Base-by-base conservation (phyloP, 192 early-diverging fungal species). In the Coemansia sp. region DNA sequence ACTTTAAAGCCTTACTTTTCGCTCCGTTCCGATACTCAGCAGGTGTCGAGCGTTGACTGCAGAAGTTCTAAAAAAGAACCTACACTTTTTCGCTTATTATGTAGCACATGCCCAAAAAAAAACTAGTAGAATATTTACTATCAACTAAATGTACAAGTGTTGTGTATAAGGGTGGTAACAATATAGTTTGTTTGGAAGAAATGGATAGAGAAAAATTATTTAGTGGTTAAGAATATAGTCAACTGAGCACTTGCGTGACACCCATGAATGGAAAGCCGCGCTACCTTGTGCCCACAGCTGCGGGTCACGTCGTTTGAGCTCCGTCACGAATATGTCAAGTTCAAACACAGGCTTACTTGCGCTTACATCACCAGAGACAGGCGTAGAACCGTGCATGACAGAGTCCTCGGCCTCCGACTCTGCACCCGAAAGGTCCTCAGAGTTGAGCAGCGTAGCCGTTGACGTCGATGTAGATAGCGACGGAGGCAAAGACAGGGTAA, bases 311-410 rank as follows among this genome's bases (percentile, higher is more conserved):
- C 67, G 70, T 67, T 76, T 81, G 21, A 81, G 74, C 68, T 81
- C 78, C 2, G 67, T 61, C n/a, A 81, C 78, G 73, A 81, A 81
- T 21, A 81, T 81, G 39, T 81, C 74, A 10, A 81, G 64, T 51
- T 81, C 78, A 64, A 81, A 81, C 38, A 73, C 48, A 4, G 78
- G 74, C 57, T 81, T 81, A 9, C 67, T 64, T 15, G 66, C 53
- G 25, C 37, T 29, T 3, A 12, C 39, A 41, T 44, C 63, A 31
- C 41, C 61, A 17, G 15, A 60, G 3, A 37, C 57, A 58, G 29
- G 27, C 1, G 51, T 53, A 9, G 29, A 31, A 32, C 15, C 14
- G 23, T 21, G 5, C 21, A 48, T 8, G 19, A 23, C 19, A n/a
- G 57, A 38, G 7, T 69, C 64, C 23, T 64, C 53, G 27, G 19